Evolutionary conservation across 257 asterid species (phyloP).

Genomic region (Avicennia marina): DNA sequence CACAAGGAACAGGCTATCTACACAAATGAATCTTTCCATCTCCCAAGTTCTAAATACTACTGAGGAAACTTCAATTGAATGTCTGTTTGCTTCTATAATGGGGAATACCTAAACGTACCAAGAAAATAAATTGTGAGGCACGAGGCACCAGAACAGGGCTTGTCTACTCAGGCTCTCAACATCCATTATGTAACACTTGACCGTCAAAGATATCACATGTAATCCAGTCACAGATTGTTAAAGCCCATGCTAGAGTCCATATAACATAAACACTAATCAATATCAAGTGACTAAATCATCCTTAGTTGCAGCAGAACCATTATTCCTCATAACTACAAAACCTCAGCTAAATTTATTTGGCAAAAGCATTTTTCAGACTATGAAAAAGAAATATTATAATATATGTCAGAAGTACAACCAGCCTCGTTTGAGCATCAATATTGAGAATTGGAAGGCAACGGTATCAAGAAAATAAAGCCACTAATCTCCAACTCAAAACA

Average conservation of each 20-base stretch:
- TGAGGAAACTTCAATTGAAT: background rate
- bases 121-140: background rate
- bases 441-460: background rate
- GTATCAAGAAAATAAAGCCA: conserved; percentile 1
- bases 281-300: background rate
- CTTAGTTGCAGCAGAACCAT: background rate
- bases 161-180: background rate
- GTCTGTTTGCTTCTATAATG: background rate
- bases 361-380: background rate
- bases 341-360: background rate
- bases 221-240: too few species aligned
- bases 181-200: background rate
- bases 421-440: background rate
- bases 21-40: background rate
- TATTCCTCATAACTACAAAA: background rate
- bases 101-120: background rate
- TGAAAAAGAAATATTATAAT: background rate
- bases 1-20: background rate
- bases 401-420: background rate
- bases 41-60: conserved; percentile 5
- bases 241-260: background rate
- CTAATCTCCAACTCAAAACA: conserved; percentile 1
- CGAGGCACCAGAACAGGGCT: background rate
- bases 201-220: background rate
- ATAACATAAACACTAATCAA: background rate